Evolutionary conservation across 2,329 filamentous ascomycete genomes (phyloP).

Genomic region (Metarhizium sp.): DNA sequence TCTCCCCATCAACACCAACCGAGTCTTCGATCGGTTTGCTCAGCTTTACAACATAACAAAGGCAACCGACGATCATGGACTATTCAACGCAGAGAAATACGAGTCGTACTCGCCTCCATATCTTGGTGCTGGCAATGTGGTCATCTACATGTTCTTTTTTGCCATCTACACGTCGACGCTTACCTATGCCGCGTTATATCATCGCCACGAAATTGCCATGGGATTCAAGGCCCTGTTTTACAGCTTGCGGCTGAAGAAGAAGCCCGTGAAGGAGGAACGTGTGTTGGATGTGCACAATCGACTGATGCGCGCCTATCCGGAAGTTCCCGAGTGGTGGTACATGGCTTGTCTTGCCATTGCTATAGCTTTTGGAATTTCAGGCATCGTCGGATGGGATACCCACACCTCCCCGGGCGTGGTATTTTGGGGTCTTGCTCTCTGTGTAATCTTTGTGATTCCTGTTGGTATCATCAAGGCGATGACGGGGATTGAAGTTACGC

Average conservation of each 20-base stretch:
- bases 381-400: slow-evolving; percentile 38
- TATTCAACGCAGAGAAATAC: slow-evolving; percentile 37
- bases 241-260: slow-evolving; percentile 33
- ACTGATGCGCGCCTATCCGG: slow-evolving; percentile 35
- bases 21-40: slow-evolving; percentile 40
- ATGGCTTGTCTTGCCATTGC: slow-evolving; percentile 30
- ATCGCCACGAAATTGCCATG: slow-evolving; percentile 39
- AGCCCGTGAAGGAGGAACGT: slow-evolving; percentile 22
- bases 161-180: slow-evolving; percentile 43
- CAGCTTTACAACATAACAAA: slow-evolving; percentile 35
- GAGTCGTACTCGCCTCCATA: slow-evolving; percentile 42
- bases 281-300: slow-evolving; percentile 38
- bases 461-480: slow-evolving; percentile 44
- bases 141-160: slow-evolving; percentile 47
- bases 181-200: slow-evolving; percentile 41
- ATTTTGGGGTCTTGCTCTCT: slow-evolving; percentile 40
- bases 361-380: slow-evolving; percentile 35
- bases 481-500: slow-evolving; percentile 41
- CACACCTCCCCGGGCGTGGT: slow-evolving; percentile 41
- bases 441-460: slow-evolving; percentile 40
- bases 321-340: slow-evolving; percentile 49
- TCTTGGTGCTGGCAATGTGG: slow-evolving; percentile 38
- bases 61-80: slow-evolving; percentile 30
- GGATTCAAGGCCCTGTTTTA: slow-evolving; percentile 38
- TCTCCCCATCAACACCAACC: slow-evolving; percentile 42